Percentiles rank a stretch among this genome's conserved stretches.
Evolutionary conservation across 2,329 filamentous ascomycete species (phyloP).

Genomic region (Sarocladiaceae sp.): DNA sequence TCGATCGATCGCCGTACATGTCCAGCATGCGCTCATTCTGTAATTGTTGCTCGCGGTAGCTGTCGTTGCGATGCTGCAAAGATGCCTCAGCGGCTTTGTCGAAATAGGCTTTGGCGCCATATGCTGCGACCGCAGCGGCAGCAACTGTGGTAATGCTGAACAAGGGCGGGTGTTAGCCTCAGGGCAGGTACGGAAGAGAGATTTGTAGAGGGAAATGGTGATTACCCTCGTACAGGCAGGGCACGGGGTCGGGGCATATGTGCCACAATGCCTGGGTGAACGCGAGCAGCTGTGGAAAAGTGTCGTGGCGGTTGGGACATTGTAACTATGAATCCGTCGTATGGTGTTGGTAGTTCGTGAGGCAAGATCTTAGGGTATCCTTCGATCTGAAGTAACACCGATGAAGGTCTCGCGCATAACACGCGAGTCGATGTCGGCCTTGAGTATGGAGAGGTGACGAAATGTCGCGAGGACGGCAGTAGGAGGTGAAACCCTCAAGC

Average conservation of each 20-base stretch:
- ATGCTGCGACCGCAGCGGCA: slow-evolving; percentile 26
- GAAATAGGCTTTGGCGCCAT: slow-evolving; percentile 27
- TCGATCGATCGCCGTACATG: slow-evolving; percentile 44
- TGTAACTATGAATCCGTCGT: neutral
- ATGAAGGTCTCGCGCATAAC: neutral
- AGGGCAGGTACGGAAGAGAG: neutral
- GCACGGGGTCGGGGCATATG: slow-evolving; percentile 23
- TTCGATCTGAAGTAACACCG: slow-evolving; percentile 8
- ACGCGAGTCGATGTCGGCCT: neutral
- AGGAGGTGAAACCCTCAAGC: neutral
- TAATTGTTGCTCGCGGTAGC: slow-evolving; percentile 12
- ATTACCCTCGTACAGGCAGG: slow-evolving; percentile 26
- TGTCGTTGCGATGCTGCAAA: slow-evolving; percentile 20
- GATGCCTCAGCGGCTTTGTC: slow-evolving; percentile 21
- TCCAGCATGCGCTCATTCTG: slow-evolving; percentile 39
- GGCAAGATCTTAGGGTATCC: slow-evolving; percentile 3
- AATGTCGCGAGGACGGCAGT: too few relatives aligned
- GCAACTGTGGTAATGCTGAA: slow-evolving; percentile 26
- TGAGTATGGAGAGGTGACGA: neutral
- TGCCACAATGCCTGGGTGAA: slow-evolving; percentile 26
- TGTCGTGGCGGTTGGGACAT: slow-evolving; percentile 17
- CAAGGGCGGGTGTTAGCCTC: neutral
- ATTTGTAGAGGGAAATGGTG: neutral
- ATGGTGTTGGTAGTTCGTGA: neutral
- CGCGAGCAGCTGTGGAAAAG: slow-evolving; percentile 28